Percentiles rank a stretch among this genome's conserved stretches.
These are phyloP conservation scores for Daldinia loculata DNA, from an alignment of 495 filamentous ascomycete species.

Conservation along the genomic window DNA sequence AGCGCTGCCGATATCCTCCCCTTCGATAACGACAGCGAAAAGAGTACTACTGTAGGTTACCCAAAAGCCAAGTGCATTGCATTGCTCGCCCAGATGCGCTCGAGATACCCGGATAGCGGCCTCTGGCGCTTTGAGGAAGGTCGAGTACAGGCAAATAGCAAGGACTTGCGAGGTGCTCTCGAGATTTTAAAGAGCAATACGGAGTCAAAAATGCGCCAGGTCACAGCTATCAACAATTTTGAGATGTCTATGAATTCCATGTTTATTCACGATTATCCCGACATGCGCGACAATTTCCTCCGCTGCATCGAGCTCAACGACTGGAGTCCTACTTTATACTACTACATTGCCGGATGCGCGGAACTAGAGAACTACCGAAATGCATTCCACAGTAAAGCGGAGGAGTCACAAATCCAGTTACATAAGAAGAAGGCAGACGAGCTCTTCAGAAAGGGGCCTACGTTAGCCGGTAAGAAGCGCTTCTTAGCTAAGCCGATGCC, in stretches of 20 bases:
- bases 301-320: constrained; percentile 85
- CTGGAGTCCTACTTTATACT: constrained; percentile 91
- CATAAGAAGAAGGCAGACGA: constrained; percentile 71
- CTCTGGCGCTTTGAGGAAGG: constrained; percentile 94
- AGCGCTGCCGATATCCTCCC: constrained; percentile 90
- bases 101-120: constrained; percentile 79
- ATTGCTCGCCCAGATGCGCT: constrained; percentile 78
- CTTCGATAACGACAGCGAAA: constrained; percentile 59
- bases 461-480: constrained; percentile 81
- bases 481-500: constrained; percentile 91
- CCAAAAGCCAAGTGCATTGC: constrained; percentile 72
- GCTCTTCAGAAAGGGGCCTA: constrained; percentile 74
- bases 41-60: constrained; percentile 67
- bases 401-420: constrained; percentile 55
- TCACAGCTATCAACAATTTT: constrained; percentile 81
- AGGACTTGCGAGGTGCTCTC: constrained; percentile 73
- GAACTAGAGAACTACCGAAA: constrained; percentile 83
- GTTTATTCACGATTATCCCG: constrained; percentile 77
- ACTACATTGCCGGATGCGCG: constrained; percentile 82
- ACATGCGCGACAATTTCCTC: constrained; percentile 76
- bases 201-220: constrained; percentile 84
- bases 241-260: constrained; percentile 82
- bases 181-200: constrained; percentile 64
- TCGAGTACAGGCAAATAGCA: constrained; percentile 74
- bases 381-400: constrained; percentile 60